These are phyloP conservation scores for Blepharisma undulans DNA, from an alignment of 169 alveolate species.

Conservation along the genomic window DNA sequence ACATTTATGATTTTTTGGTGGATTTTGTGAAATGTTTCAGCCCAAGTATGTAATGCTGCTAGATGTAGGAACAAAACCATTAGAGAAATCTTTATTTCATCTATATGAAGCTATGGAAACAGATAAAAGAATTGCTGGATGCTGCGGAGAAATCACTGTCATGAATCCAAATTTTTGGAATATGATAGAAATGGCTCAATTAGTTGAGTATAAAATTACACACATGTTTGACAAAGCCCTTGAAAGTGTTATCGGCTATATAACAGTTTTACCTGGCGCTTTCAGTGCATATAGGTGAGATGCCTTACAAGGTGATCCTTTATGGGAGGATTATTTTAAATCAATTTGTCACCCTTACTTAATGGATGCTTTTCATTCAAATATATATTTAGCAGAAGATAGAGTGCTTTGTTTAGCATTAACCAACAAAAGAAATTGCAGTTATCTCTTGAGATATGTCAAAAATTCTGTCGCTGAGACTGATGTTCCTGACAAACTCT, in stretches of 20 bases:
- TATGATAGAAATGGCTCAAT: constrained; percentile 33
- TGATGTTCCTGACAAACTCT: constrained; percentile 47
- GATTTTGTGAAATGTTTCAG: constrained; percentile 20
- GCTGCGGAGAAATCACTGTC: constrained; percentile 51
- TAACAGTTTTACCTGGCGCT: constrained; percentile 49
- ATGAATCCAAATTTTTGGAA: constrained; percentile 29
- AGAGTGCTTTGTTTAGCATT: constrained; percentile 37
- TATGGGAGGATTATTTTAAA: constrained; percentile 51
- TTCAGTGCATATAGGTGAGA: constrained; percentile 49
- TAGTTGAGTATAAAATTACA: constrained; percentile 41
- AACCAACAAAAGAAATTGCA: constrained; percentile 25
- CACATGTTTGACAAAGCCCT: constrained; percentile 48
- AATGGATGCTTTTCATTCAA: constrained; percentile 42
- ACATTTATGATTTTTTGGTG: constrained; percentile 42
- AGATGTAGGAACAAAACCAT: constrained; percentile 42
- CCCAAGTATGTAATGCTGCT: constrained; percentile 33
- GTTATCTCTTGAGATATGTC: constrained; percentile 38
- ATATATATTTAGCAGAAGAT: constrained; percentile 47
- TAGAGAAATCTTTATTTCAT: background rate
- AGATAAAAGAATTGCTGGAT: constrained; percentile 42
- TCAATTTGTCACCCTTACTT: constrained; percentile 14
- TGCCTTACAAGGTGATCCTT: constrained; percentile 44
- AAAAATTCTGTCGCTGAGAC: constrained; percentile 41
- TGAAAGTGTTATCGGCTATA: constrained; percentile 44
- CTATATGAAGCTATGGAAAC: constrained; percentile 47